Percentiles rank a stretch among this genome's conserved stretches.
Evolutionary conservation across 2,329 filamentous ascomycete genomes (phyloP).

Genomic region (Xylariaceae sp.): DNA sequence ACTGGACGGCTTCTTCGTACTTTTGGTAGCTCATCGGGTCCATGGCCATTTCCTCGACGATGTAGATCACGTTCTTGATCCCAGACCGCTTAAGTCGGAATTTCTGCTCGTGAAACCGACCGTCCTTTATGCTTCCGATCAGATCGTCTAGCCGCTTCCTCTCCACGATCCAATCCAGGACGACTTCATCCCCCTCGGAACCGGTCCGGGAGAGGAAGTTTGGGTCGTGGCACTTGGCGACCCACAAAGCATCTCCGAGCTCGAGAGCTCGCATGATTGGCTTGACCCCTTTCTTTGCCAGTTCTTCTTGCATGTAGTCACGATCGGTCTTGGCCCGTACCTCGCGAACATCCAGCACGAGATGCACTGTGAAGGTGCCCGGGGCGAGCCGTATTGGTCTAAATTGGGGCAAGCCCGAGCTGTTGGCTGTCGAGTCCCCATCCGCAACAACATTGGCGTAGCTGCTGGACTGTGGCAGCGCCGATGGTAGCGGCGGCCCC

Average conservation of each 20-base stretch:
- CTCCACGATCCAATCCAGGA: constrained; percentile 77
- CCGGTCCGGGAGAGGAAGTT: constrained; percentile 50
- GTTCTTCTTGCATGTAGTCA: constrained; percentile 70
- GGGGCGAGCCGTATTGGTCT: constrained; percentile 57
- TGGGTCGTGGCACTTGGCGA: constrained; percentile 64
- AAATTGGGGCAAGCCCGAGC: constrained; percentile 40
- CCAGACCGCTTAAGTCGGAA: constrained; percentile 70
- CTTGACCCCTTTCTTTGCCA: constrained; percentile 59
- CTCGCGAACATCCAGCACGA: constrained; percentile 71
- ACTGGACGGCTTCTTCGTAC: constrained; percentile 63
- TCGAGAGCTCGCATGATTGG: constrained; percentile 65
- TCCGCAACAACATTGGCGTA: constrained; percentile 39
- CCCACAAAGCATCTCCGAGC: constrained; percentile 72
- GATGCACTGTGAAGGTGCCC: constrained; percentile 63
- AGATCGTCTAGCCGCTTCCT: constrained; percentile 76
- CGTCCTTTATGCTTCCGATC: constrained; percentile 74
- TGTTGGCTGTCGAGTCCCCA: constrained; percentile 25
- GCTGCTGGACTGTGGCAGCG: constrained; percentile 12
- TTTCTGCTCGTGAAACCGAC: constrained; percentile 79
- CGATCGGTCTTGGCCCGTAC: constrained; percentile 66
- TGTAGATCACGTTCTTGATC: constrained; percentile 70
- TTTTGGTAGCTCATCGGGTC: constrained; percentile 47
- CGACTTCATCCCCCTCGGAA: constrained; percentile 61
- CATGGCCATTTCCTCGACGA: constrained; percentile 68
- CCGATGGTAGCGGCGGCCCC: constrained; percentile 1